These are phyloP conservation scores for Neurospora sublineolata DNA, from an alignment of 495 filamentous ascomycete genomes.

Conservation along the genomic window DNA sequence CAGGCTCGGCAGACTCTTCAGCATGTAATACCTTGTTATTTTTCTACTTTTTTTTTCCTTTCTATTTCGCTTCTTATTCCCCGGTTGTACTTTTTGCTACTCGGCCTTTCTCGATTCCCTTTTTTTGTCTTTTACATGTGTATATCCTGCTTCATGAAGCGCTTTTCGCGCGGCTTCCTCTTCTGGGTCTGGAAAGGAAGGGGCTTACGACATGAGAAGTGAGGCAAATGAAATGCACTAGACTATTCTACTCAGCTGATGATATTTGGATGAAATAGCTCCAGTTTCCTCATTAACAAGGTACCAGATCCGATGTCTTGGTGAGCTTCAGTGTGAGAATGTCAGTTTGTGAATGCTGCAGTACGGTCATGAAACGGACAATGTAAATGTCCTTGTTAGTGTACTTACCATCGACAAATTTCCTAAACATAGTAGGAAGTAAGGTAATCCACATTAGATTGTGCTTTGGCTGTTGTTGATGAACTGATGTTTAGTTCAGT, in stretches of 20 bases:
- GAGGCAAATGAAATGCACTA: constrained; percentile 17
- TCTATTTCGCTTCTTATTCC: constrained; percentile 13
- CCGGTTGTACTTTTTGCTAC: constrained; percentile 11
- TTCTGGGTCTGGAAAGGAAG: constrained; percentile 5
- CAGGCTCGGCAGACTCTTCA: constrained; percentile 26
- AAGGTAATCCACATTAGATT: background rate
- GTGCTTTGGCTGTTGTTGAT: background rate
- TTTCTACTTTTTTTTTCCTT: constrained; percentile 26
- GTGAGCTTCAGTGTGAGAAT: background rate
- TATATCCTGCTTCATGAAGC: constrained; percentile 5
- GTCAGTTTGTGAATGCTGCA: background rate
- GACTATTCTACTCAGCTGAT: constrained; percentile 9
- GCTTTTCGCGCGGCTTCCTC: constrained; percentile 1
- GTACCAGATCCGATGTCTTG: background rate
- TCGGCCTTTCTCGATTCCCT: constrained; percentile 10
- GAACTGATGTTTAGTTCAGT: background rate
- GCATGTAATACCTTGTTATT: constrained; percentile 39
- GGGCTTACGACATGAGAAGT: constrained; percentile 21
- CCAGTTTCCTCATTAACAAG: background rate
- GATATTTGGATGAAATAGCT: background rate
- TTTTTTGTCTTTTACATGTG: constrained; percentile 15
- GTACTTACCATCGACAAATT: background rate
- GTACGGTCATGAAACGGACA: background rate
- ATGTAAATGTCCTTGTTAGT: background rate
- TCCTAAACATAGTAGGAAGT: background rate